Conservation (phyloP, 257 asterid genomes). For the Solanum chaucha region DNA sequence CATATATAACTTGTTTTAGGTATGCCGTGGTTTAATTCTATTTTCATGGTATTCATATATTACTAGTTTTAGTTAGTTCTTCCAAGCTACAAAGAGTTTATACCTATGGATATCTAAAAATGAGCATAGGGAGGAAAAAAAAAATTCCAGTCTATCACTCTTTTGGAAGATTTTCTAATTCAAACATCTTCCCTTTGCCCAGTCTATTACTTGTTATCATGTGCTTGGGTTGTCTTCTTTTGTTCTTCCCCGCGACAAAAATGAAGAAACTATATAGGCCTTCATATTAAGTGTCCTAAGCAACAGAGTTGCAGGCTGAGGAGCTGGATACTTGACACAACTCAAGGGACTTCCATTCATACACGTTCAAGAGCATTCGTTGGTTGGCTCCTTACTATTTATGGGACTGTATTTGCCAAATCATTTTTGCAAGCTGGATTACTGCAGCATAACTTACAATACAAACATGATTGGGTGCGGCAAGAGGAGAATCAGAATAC, state of each 20-base stretch:
- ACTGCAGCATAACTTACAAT: background rate
- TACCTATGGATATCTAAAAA: background rate
- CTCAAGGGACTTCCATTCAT: background rate
- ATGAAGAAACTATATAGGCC: background rate
- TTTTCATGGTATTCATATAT: background rate
- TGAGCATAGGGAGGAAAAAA: background rate
- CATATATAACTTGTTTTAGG: background rate
- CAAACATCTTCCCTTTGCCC: background rate
- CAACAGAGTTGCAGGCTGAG: background rate
- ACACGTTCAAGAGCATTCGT: background rate
- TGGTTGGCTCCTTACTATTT: background rate
- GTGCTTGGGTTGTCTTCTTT: background rate
- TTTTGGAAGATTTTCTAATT: background rate
- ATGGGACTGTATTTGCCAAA: background rate
- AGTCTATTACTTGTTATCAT: background rate
- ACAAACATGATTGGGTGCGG: background rate
- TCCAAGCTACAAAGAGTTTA: background rate
- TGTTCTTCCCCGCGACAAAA: background rate
- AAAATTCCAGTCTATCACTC: background rate
- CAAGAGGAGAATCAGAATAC: background rate
- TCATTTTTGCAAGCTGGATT: background rate
- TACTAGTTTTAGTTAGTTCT: background rate
- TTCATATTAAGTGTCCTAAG: background rate
- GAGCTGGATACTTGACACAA: background rate
- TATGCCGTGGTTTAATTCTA: background rate